A percentile compares a stretch with the other conserved stretches of the same genome.
Evolutionary conservation across 306 rosid genomes (phyloP).

Genomic region (Ziziphus jujuba): DNA sequence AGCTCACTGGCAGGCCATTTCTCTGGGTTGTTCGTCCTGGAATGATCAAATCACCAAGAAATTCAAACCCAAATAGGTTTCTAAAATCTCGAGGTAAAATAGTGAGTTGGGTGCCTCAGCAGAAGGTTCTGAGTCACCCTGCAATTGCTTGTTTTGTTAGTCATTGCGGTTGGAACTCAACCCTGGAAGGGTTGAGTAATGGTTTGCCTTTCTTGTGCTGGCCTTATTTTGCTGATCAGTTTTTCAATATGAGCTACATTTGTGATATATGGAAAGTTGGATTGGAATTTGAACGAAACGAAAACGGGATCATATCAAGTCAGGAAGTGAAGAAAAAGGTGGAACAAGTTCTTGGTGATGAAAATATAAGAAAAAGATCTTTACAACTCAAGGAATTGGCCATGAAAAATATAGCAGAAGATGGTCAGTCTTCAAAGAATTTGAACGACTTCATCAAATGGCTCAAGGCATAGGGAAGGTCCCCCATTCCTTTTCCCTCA

Average conservation of each 20-base stretch:
- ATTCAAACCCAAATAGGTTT: neutral
- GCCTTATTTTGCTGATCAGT: slow-evolving; percentile 29
- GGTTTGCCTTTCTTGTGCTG: slow-evolving; percentile 42
- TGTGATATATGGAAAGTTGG: slow-evolving; percentile 33
- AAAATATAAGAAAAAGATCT: slow-evolving; percentile 14
- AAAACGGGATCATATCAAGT: neutral
- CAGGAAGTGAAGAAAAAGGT: slow-evolving; percentile 29
- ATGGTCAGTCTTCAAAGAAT: slow-evolving; percentile 26
- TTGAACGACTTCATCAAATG: slow-evolving; percentile 36
- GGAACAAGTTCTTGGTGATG: slow-evolving; percentile 22
- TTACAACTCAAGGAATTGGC: slow-evolving; percentile 21
- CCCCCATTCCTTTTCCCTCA: too few species aligned
- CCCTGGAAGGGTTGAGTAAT: slow-evolving; percentile 28
- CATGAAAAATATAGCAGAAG: slow-evolving; percentile 25
- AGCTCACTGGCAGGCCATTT: slow-evolving; percentile 30
- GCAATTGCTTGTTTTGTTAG: slow-evolving; percentile 45
- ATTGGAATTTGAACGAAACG: slow-evolving; percentile 7
- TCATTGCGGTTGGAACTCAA: slow-evolving; percentile 62
- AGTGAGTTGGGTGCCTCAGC: slow-evolving; percentile 42
- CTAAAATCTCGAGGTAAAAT: slow-evolving; percentile 9
- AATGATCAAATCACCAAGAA: neutral
- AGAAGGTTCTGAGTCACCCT: slow-evolving; percentile 40
- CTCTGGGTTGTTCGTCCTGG: slow-evolving; percentile 38
- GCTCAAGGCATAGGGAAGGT: slow-evolving; percentile 33
- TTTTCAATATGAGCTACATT: slow-evolving; percentile 21